Percentiles rank a stretch among this genome's conserved stretches.
These are phyloP conservation scores for Apiospora kogelbergensis DNA, from an alignment of 2,329 filamentous ascomycete species.

Conservation along the genomic window DNA sequence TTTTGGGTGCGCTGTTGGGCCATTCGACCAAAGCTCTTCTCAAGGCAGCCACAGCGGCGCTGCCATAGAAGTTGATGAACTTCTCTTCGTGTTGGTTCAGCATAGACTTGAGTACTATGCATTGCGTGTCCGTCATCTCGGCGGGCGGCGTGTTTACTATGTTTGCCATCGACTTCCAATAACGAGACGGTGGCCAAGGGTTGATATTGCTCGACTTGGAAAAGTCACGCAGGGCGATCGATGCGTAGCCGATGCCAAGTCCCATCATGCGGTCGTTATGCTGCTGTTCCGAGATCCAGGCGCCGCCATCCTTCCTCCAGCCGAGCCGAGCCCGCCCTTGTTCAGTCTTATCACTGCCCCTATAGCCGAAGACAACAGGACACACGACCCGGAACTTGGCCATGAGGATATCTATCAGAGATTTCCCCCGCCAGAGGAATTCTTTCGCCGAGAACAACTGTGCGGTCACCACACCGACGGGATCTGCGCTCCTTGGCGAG, in stretches of 20 bases:
- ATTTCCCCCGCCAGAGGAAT: constrained; percentile 65
- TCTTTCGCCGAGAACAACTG: constrained; percentile 70
- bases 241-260: constrained; percentile 79
- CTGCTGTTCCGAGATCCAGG: constrained; percentile 66
- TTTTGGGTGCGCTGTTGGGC: constrained; percentile 53
- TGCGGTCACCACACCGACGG: constrained; percentile 74
- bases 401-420: constrained; percentile 80
- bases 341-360: constrained; percentile 72
- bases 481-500: constrained; percentile 67
- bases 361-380: constrained; percentile 82
- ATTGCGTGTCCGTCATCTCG: constrained; percentile 72
- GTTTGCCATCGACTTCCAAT: constrained; percentile 76
- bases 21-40: constrained; percentile 73
- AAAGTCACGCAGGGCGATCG: constrained; percentile 82
- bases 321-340: constrained; percentile 68
- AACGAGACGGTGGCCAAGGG: constrained; percentile 75
- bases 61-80: constrained; percentile 80
- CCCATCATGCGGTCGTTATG: constrained; percentile 84
- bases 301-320: constrained; percentile 64
- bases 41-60: constrained; percentile 70
- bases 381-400: constrained; percentile 81
- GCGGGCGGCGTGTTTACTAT: constrained; percentile 73
- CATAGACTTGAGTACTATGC: constrained; percentile 69
- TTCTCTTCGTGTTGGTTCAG: constrained; percentile 71
- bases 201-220: constrained; percentile 66